A percentile compares a stretch with the other conserved stretches of the same genome.
These are phyloP conservation scores for Cubamyces sp. DNA, from an alignment of 768 basidiomycete genomes.

Conservation along the genomic window DNA sequence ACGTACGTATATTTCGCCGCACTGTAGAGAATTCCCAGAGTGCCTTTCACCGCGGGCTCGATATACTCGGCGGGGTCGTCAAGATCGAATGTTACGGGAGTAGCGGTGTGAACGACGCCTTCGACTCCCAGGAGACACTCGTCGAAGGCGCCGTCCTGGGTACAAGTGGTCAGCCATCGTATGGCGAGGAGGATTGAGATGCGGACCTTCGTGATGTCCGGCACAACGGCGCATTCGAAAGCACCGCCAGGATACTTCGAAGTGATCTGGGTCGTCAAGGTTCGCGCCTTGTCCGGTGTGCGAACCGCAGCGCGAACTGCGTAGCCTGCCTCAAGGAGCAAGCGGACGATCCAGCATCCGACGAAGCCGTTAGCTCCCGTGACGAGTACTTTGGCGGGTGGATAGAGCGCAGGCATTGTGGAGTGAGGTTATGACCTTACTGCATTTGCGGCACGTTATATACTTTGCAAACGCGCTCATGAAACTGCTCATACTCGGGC, in stretches of 20 bases:
- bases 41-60: conserved; percentile 73
- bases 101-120: conserved; percentile 69
- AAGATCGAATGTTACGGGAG: conserved; percentile 54
- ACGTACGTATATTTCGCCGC: conserved; percentile 30
- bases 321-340: conserved; percentile 61
- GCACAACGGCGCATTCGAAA: conserved; percentile 1
- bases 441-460: no score
- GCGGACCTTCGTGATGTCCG: not conserved
- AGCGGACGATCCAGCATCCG: conserved; percentile 56
- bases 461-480: no score
- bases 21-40: conserved; percentile 61
- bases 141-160: no score
- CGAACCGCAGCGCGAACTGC: conserved; percentile 66
- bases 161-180: no score
- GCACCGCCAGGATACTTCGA: not conserved
- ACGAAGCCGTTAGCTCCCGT: conserved; percentile 62
- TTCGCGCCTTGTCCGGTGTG: conserved; percentile 55
- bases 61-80: conserved; percentile 58
- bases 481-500: no score
- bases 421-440: no score
- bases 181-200: no score
- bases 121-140: conserved; percentile 41
- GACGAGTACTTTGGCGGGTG: conserved; percentile 47
- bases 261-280: conserved; percentile 53
- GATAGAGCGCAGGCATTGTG: conserved; percentile 37